Evolutionary conservation across 2,329 filamentous ascomycete genomes (phyloP).

Genomic region (Ophiostoma quercus): DNA sequence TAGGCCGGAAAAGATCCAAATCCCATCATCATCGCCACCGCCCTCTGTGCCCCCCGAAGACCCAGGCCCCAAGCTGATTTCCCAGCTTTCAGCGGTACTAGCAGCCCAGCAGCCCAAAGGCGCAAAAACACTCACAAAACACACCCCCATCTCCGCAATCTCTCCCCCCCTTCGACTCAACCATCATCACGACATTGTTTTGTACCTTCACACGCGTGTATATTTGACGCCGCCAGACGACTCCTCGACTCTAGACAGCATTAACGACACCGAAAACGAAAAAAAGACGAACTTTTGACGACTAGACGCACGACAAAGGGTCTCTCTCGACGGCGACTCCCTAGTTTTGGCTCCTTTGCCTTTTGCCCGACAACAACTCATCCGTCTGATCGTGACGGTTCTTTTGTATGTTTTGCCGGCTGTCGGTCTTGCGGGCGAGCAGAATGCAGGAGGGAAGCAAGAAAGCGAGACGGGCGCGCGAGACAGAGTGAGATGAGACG

Average conservation of each 20-base stretch:
- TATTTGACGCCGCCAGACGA: neutral
- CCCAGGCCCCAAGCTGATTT: constrained; percentile 7
- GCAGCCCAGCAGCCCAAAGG: neutral
- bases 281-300: neutral
- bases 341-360: constrained; percentile 2
- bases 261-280: neutral
- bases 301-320: neutral
- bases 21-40: constrained; percentile 15
- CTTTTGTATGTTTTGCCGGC: neutral
- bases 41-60: neutral
- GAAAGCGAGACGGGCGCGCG: neutral
- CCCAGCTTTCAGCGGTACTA: constrained; percentile 3
- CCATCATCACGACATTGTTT: constrained; percentile 8
- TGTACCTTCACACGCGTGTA: neutral
- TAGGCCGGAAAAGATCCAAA: constrained; percentile 11
- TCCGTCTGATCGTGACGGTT: neutral
- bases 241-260: neutral
- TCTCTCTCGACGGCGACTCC: neutral
- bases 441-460: neutral
- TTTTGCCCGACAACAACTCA: neutral
- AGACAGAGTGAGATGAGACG: neutral
- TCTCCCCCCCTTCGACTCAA: neutral
- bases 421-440: neutral
- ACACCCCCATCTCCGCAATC: constrained; percentile 10
- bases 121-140: constrained; percentile 12